These are phyloP conservation scores for Populus hybrid DNA, from an alignment of 441 rosid genomes.

Conservation along the genomic window DNA sequence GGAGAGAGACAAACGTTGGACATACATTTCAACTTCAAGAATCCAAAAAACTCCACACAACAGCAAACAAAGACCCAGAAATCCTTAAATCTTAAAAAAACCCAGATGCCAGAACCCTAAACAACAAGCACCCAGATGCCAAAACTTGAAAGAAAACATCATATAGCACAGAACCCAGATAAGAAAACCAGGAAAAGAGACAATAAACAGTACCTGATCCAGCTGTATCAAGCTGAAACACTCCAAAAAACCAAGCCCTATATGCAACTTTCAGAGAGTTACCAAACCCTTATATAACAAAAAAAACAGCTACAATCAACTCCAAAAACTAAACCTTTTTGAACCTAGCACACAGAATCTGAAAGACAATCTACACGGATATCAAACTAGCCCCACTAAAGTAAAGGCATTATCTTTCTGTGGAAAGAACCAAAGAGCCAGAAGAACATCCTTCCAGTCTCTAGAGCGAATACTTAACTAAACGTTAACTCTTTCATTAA, in stretches of 20 bases:
- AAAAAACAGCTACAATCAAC: not conserved
- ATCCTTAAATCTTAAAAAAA: not conserved
- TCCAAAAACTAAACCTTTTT: not conserved
- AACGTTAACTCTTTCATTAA: not conserved
- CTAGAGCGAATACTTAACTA: not conserved
- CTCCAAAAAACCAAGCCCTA: not conserved
- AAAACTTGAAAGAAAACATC: not conserved
- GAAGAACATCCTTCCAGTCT: not conserved
- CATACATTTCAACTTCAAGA: not conserved
- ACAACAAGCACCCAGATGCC: constrained; percentile 13
- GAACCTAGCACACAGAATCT: constrained; percentile 6
- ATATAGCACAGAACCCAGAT: not conserved
- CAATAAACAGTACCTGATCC: constrained; percentile 30
- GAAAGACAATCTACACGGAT: constrained; percentile 17
- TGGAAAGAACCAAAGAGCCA: constrained; percentile 1
- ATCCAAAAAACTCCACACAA: not conserved
- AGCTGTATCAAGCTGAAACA: constrained; percentile 15
- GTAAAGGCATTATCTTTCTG: not conserved
- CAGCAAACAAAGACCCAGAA: not conserved
- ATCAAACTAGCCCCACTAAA: constrained; percentile 3
- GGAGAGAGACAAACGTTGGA: not conserved
- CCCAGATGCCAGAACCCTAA: not conserved
- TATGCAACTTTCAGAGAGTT: constrained; percentile 5
- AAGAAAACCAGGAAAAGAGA: constrained; percentile 11
- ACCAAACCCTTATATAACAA: constrained; percentile 17